Conservation (phyloP, 768 basidiomycete species). For the Cyathus striatus region DNA sequence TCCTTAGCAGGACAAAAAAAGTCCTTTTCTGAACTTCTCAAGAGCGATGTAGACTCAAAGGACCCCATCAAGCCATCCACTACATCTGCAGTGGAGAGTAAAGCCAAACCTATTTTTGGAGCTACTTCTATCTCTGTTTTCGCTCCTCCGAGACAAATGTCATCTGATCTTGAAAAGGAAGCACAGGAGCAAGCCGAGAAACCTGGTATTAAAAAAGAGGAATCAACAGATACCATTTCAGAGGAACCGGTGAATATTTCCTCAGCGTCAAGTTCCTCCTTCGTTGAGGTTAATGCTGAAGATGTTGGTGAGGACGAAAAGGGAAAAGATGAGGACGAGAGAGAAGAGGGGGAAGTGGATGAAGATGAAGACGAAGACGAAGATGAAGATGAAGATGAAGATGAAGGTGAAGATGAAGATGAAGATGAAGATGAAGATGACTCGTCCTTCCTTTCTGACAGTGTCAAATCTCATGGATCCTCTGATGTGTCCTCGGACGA, state of each 20-base stretch:
- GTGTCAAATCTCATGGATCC: constrained; percentile 4
- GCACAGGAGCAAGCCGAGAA: neutral
- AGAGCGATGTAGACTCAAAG: constrained; percentile 24
- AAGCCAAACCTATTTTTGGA: constrained; percentile 5
- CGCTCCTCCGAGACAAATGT: too few species aligned
- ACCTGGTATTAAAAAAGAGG: neutral
- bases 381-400: constrained; percentile 13
- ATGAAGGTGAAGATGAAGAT: too few species aligned
- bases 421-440: constrained; percentile 21
- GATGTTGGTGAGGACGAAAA: constrained; percentile 21
- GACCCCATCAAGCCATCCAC: constrained; percentile 14
- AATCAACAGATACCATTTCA: constrained; percentile 8
- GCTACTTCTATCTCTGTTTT: neutral
- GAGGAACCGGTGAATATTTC: constrained; percentile 29
- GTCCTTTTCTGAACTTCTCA: constrained; percentile 57
- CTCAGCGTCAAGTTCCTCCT: constrained; percentile 38
- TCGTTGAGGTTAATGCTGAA: constrained; percentile 34
- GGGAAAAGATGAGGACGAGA: constrained; percentile 14
- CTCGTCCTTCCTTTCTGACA: constrained; percentile 20
- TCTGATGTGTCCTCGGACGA: constrained; percentile 12
- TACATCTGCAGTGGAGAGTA: neutral
- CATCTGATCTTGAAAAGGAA: too few species aligned
- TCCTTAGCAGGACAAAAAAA: constrained; percentile 35
- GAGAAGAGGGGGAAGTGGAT: too few species aligned
- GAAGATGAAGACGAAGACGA: too few species aligned